Evolutionary conservation across 345 rosid genomes (phyloP).

Genomic region (Laguncularia racemosa): DNA sequence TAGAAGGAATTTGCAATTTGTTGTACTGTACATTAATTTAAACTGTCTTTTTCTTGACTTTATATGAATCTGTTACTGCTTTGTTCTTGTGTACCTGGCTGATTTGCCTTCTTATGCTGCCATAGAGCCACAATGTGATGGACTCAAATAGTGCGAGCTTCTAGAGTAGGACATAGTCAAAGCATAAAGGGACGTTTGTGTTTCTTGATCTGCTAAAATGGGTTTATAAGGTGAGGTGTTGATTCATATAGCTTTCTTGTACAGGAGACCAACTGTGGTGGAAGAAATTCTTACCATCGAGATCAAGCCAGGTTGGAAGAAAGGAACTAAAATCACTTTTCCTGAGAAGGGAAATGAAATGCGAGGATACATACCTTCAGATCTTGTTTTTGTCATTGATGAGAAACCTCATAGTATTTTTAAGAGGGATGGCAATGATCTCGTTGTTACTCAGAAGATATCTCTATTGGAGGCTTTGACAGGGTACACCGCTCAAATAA

Average conservation of each 20-base stretch:
- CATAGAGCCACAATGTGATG: too few relatives aligned
- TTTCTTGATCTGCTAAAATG: too few relatives aligned
- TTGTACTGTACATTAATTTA: too few relatives aligned
- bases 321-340: constrained; percentile 82
- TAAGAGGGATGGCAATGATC: constrained; percentile 90
- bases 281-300: constrained; percentile 75
- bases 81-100: too few relatives aligned
- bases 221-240: too few relatives aligned
- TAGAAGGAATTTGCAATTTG: too few relatives aligned
- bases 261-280: constrained; percentile 55
- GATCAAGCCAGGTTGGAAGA: constrained; percentile 87
- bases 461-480: constrained; percentile 81
- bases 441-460: constrained; percentile 47
- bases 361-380: constrained; percentile 56
- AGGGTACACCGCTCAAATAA: constrained; percentile 51
- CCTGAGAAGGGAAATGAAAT: constrained; percentile 74
- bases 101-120: too few relatives aligned
- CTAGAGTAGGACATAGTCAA: too few relatives aligned
- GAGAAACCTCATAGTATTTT: constrained; percentile 78
- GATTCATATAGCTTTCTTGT: background rate
- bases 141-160: too few relatives aligned
- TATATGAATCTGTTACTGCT: too few relatives aligned
- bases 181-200: too few relatives aligned
- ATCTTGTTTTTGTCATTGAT: constrained; percentile 66
- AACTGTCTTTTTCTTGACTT: too few relatives aligned